Conservation (phyloP, 495 filamentous ascomycete genomes). For the Penicillium angulare region DNA sequence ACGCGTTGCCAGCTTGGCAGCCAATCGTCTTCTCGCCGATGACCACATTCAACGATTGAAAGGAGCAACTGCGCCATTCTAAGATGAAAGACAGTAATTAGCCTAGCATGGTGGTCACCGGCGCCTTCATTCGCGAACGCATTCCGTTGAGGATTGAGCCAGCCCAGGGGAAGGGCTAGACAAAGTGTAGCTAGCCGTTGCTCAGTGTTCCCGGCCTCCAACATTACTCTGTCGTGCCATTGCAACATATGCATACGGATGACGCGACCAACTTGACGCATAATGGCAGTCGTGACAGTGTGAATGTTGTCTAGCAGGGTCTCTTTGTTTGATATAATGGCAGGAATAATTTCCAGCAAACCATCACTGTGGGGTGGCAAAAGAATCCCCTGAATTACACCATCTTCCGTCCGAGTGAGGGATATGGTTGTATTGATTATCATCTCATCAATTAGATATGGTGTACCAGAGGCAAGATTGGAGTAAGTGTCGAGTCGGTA, state of each 20-base stretch:
- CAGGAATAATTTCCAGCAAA: too few relatives aligned
- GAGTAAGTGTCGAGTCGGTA: constrained; percentile 40
- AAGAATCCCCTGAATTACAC: constrained; percentile 1
- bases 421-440: constrained; percentile 4
- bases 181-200: constrained; percentile 11
- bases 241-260: constrained; percentile 1
- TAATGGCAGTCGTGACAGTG: too few relatives aligned
- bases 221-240: neutral
- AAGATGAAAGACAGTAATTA: constrained; percentile 17
- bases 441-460: constrained; percentile 12
- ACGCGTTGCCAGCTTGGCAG: constrained; percentile 14
- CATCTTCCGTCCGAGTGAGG: too few relatives aligned
- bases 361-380: too few relatives aligned
- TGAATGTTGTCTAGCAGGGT: too few relatives aligned
- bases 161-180: constrained; percentile 15
- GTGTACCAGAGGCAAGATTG: constrained; percentile 16
- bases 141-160: constrained; percentile 17
- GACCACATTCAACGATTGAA: constrained; percentile 1
- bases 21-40: constrained; percentile 9
- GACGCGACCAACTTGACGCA: constrained; percentile 7
- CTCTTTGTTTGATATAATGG: too few relatives aligned
- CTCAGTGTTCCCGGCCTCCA: constrained; percentile 11
- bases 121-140: constrained; percentile 14
- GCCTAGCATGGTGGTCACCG: constrained; percentile 13
- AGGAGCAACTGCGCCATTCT: constrained; percentile 11